Evolutionary conservation across 2,329 filamentous ascomycete species (phyloP).

Genomic region (Fusarium solani-melongenae): DNA sequence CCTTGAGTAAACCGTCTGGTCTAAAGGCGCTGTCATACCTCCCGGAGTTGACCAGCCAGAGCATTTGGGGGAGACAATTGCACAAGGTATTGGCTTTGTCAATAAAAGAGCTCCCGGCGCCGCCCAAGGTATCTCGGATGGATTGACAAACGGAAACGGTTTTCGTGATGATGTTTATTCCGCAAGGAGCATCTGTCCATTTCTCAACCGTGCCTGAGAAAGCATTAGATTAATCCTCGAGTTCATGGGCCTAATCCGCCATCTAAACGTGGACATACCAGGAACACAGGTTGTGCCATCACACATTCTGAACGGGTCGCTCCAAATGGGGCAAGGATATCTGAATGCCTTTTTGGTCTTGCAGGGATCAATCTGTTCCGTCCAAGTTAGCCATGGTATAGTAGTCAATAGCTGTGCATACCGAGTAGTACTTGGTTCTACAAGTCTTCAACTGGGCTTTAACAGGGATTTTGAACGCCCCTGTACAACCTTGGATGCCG

Average conservation of each 20-base stretch:
- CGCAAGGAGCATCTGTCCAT: not conserved
- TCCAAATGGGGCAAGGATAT: slow-evolving; percentile 6
- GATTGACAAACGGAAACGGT: not conserved
- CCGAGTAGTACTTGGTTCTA: not conserved
- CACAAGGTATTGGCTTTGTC: not conserved
- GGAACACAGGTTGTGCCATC: not conserved
- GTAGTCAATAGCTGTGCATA: not conserved
- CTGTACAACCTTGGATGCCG: not conserved
- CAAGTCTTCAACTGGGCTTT: slow-evolving; percentile 1
- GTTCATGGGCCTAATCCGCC: too few relatives aligned
- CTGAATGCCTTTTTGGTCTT: not conserved
- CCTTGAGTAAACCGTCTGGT: not conserved
- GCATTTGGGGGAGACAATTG: not conserved
- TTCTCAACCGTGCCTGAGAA: not conserved
- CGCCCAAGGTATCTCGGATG: slow-evolving; percentile 1
- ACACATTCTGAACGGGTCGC: not conserved
- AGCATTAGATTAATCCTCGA: not conserved
- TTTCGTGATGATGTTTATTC: slow-evolving; percentile 1
- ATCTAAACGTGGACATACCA: not conserved
- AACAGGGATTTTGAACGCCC: not conserved
- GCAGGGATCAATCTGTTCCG: not conserved
- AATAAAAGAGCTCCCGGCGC: not conserved
- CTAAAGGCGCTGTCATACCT: not conserved
- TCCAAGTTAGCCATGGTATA: not conserved
- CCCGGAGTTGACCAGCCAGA: not conserved